Evolutionary conservation across 2,329 filamentous ascomycete species (phyloP), one percentile per base, ranked within the genome.

Genomic region (Erysiphe pulchra): DNA sequence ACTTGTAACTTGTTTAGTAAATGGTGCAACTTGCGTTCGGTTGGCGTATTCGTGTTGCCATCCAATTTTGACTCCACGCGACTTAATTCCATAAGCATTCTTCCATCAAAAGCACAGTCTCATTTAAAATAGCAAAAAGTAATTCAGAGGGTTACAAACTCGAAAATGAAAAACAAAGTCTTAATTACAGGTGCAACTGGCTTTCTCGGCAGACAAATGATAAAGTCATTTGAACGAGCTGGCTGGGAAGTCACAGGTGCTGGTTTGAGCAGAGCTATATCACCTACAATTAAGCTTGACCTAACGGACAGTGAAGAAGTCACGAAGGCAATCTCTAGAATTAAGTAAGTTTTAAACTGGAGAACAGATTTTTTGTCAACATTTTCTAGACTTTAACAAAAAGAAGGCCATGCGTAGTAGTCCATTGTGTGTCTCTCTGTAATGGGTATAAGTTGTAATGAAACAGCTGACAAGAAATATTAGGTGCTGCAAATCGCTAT

Each of bases 181-280:
- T 67, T 93, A 24, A 65, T 93, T 46, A 93, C 85, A 7, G 85
- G 85, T 47, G 84, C 83, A 34, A 87, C 80, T 17, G 85, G 85
- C 46, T 69, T 92, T 11, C 70, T 93, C 1, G 85, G 86, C 43
- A 73, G 84, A 39, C 75, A 90, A 59, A 79, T 92, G 11, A 66
- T 77, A 46, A 72, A 70, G 49, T 72, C 71, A 12, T 92, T 93
- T 59, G 65, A 75, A 46, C 61, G 68, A 47, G 69, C 66, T 30
- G 67, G 70, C 34, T 92, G 83, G 73, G 63, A 65, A n/a, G 73
- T 75, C 47, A 75, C 76, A 51, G 80, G 81, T 42, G 79, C 78
- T 2, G 82, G 81, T 14, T 73, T 79, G 57, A 80, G 75, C 11
- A 72, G 85, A 46, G 79, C 82, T 24, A 73, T 77, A 50, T 79